Evolutionary conservation across 2,329 filamentous ascomycete species (phyloP), one percentile per base, ranked within the genome.

Genomic region (Dactylellina cionopaga): DNA sequence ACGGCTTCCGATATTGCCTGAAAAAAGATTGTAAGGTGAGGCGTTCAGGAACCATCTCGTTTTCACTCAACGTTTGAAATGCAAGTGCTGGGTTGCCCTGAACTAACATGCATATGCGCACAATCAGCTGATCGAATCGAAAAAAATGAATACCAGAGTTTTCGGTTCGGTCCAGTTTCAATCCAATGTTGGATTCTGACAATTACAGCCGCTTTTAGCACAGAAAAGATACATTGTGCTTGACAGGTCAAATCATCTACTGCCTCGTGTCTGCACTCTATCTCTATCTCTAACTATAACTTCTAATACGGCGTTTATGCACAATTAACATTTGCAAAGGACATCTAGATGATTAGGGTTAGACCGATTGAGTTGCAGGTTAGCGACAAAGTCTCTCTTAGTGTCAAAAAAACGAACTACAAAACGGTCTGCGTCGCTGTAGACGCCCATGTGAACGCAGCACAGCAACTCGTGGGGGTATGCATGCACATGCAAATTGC

Each of bases 341-440:
- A n/a, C n/a, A n/a, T n/a, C n/a, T n/a, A n/a, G 17, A 43, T 19
- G 39, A 44, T 11, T 19, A 47, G 17, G 29, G 47, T 47, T n/a
- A n/a, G n/a, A n/a, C 56, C 13, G 56, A 60, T 49, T 33, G 35
- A 60, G 39, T 49, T 46, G 46, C 19, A 60, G 17, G 29, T 55
- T 55, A 24, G 22, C 51, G 51, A 39, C 29, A 35, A 19, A 55
- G 51, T n/a, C 51, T 31, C 31, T 37, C n/a, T 37, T 24, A 49
- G 43, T 27, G 31, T n/a, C 35, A 25, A 27, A 65, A 44, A 46
- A 46, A 39, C 24, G 51, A 65, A 49, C 15, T 51, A 56, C 15
- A 49, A 68, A 68, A 68, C 63, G n/a, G 46, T 11, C 25, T 10
- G 41, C 63, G 65, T 70, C 33, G 59, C 65, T 43, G 13, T 63